Base-by-base conservation (phyloP, 257 asterid genomes). In the Salvia hispanica region DNA sequence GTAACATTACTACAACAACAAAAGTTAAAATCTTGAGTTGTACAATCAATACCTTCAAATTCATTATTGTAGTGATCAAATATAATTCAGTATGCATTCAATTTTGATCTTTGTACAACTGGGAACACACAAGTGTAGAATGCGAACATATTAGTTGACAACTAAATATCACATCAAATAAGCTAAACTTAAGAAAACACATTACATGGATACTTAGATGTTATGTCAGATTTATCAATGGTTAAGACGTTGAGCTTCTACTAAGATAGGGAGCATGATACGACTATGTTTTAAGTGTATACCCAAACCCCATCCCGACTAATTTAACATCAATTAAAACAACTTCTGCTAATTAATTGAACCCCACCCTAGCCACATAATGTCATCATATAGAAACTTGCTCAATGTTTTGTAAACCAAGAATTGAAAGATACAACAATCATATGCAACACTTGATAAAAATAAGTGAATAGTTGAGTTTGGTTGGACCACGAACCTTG, bases 21-120 rank as follows among this genome's bases (percentile, higher is more conserved):
- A 25, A 25, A 25, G 31, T 25, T 25, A 25, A 25, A 25, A 25
- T 25, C 31, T 25, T 25, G 31, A 25, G 31, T 25, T 25, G 2
- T 25, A 25, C 31, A 25, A 25, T 25, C 31, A 0, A 25, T 25
- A 48, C 94, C 86, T 21, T 36, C 69, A 4, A 54, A 66, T 44
- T 78, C 83, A 52, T 73, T 74, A 6, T 55, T 73, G 44, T 74
- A 58, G 64, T 88, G 64, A 58, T 84, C 77, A 85, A 51, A 93
- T 52, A 7, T 50, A 79, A 58, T 76, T 74, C 71, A 93, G 51
- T 37, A 84, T 63, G 28, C 92, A 85, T 55, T 88, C 90, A 34
- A 88, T 65, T 16, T 78, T 88, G 68, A 93, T 75, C 80, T 80
- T 80, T 40, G 95, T 81, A 74, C 97, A 90, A 11, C 90, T 95